Conservation (phyloP, 2,329 filamentous ascomycete species). For the Aspergillus pseudoterreus region DNA sequence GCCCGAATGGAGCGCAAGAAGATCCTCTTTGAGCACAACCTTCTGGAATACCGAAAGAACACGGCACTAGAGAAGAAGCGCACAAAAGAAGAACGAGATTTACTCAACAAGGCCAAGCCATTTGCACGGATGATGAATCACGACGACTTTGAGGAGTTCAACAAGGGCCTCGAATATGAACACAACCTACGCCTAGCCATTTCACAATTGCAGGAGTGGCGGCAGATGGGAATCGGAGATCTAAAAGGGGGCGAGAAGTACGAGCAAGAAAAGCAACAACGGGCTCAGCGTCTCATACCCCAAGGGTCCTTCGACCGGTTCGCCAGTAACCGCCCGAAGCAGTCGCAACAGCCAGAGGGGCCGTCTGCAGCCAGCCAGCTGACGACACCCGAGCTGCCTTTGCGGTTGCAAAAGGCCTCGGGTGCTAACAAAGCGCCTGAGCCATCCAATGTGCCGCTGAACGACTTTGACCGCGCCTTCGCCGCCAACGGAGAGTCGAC, state of each 20-base stretch:
- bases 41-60: constrained; percentile 92
- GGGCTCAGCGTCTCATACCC: constrained; percentile 63
- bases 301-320: constrained; percentile 84
- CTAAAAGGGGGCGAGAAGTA: constrained; percentile 86
- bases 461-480: constrained; percentile 53
- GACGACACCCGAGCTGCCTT: constrained; percentile 72
- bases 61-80: constrained; percentile 86
- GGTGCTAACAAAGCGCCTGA: constrained; percentile 28
- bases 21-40: constrained; percentile 90
- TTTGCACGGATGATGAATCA: constrained; percentile 97
- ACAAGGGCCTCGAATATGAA: constrained; percentile 82
- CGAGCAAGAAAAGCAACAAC: constrained; percentile 77
- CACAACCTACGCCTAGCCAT: constrained; percentile 89
- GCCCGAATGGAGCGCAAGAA: constrained; percentile 92
- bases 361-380: constrained; percentile 72
- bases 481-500: constrained; percentile 48
- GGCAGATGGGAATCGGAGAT: constrained; percentile 76
- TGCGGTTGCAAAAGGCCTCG: constrained; percentile 51
- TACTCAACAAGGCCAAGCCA: constrained; percentile 90
- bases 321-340: constrained; percentile 67
- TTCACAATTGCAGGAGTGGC: constrained; percentile 88
- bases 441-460: constrained; percentile 35
- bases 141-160: constrained; percentile 81
- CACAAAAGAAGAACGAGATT: constrained; percentile 88
- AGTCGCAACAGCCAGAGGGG: constrained; percentile 66